Conservation (phyloP, 106 monocot species). For the Dendrobium huoshanense region DNA sequence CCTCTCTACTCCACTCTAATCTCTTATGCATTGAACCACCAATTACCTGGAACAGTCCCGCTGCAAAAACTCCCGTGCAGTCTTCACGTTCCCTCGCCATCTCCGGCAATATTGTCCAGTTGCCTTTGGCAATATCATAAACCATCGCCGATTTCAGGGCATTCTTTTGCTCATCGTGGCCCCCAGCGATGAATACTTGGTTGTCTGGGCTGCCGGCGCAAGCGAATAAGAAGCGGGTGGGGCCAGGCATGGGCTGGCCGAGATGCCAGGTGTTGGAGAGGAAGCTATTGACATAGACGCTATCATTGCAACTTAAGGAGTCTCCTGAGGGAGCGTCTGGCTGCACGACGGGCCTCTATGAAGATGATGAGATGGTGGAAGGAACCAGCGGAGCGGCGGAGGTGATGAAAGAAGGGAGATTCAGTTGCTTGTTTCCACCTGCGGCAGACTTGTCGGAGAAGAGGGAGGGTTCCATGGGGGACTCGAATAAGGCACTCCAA, state of each 20-base stretch:
- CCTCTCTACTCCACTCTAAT: slow-evolving; percentile 21
- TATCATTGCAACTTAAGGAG: slow-evolving; percentile 20
- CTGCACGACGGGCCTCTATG: slow-evolving; percentile 22
- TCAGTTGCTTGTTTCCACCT: slow-evolving; percentile 31
- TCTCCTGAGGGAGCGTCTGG: background rate
- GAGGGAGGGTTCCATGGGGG: slow-evolving; percentile 19
- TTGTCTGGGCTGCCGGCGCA: slow-evolving; percentile 18
- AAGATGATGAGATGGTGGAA: slow-evolving; percentile 21
- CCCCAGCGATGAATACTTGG: slow-evolving; percentile 43
- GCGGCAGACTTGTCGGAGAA: slow-evolving; percentile 33
- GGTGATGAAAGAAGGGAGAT: slow-evolving; percentile 32
- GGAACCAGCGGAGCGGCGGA: slow-evolving; percentile 13
- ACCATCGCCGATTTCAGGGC: slow-evolving; percentile 29
- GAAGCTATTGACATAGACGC: slow-evolving; percentile 33
- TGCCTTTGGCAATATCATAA: slow-evolving; percentile 40
- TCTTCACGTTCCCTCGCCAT: slow-evolving; percentile 40
- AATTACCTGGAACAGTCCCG: slow-evolving; percentile 17
- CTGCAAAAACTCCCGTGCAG: slow-evolving; percentile 27
- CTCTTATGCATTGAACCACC: slow-evolving; percentile 28
- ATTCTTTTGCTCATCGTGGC: slow-evolving; percentile 58
- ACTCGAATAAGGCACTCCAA: slow-evolving; percentile 50
- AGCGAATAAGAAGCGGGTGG: slow-evolving; percentile 38
- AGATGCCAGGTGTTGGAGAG: slow-evolving; percentile 22
- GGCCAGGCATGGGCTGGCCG: slow-evolving; percentile 33
- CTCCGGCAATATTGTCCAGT: slow-evolving; percentile 35